These are phyloP conservation scores for Rutstroemia sp. DNA, from an alignment of 2,329 filamentous ascomycete species.

Conservation along the genomic window DNA sequence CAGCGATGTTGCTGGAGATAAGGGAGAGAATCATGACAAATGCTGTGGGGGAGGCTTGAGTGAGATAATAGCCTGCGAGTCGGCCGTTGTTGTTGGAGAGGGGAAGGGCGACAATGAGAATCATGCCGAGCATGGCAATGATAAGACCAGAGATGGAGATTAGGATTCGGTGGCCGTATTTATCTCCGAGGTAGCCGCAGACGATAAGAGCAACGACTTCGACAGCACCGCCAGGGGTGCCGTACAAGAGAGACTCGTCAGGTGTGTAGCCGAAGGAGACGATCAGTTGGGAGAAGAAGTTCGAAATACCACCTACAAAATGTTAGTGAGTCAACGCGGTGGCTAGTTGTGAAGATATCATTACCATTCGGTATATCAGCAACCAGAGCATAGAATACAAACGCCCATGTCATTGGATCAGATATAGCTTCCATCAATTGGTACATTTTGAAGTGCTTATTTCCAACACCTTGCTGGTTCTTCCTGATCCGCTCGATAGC, in stretches of 20 bases:
- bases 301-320: constrained; percentile 42
- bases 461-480: constrained; percentile 52
- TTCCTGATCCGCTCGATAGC: constrained; percentile 40
- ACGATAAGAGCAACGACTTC: constrained; percentile 24
- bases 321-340: neutral
- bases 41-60: constrained; percentile 52
- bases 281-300: constrained; percentile 53
- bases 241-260: constrained; percentile 26
- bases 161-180: constrained; percentile 24
- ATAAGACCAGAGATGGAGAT: constrained; percentile 31
- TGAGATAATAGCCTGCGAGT: constrained; percentile 34
- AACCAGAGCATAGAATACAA: constrained; percentile 39
- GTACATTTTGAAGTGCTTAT: constrained; percentile 43
- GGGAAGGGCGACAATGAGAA: constrained; percentile 32
- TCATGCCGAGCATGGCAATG: constrained; percentile 28
- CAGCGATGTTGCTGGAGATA: constrained; percentile 39
- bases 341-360: neutral
- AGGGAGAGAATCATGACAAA: constrained; percentile 29
- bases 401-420: constrained; percentile 29
- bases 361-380: constrained; percentile 27
- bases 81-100: constrained; percentile 31
- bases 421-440: constrained; percentile 43
- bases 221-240: constrained; percentile 25
- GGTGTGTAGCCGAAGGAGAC: constrained; percentile 35
- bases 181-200: constrained; percentile 25